A percentile compares a stretch with the other conserved stretches of the same genome.
Evolutionary conservation across 495 filamentous ascomycete species (phyloP).

Genomic region (Stereocaulon alpinum): DNA sequence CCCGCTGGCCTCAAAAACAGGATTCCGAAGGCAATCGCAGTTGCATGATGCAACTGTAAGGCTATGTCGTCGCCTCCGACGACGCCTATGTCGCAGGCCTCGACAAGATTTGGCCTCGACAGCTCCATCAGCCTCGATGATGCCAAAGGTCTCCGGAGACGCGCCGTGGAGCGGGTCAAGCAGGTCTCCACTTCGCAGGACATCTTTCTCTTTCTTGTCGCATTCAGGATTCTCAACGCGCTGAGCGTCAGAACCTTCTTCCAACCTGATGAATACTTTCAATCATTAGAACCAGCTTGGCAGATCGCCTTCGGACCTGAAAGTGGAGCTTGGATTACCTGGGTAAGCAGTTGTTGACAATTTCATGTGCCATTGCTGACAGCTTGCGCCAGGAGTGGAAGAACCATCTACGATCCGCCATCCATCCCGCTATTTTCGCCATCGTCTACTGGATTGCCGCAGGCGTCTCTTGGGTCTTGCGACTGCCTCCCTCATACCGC

Average conservation of each 20-base stretch:
- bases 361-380: slow-evolving; percentile 10
- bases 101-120: slow-evolving; percentile 21
- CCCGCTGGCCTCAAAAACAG: neutral
- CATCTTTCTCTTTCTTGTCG: slow-evolving; percentile 54
- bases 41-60: slow-evolving; percentile 1
- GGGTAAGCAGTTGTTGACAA: slow-evolving; percentile 45
- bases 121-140: slow-evolving; percentile 17
- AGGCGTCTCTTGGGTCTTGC: slow-evolving; percentile 39
- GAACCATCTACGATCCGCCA: slow-evolving; percentile 79
- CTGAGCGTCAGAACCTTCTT: slow-evolving; percentile 85
- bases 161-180: slow-evolving; percentile 16
- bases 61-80: slow-evolving; percentile 16
- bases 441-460: slow-evolving; percentile 56
- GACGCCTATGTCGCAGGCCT: slow-evolving; percentile 23
- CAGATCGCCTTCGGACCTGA: slow-evolving; percentile 66
- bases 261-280: slow-evolving; percentile 98
- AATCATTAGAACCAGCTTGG: slow-evolving; percentile 94
- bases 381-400: slow-evolving; percentile 69
- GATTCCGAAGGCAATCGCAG: neutral
- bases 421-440: slow-evolving; percentile 81
- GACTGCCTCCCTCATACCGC: slow-evolving; percentile 37
- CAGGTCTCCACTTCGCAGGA: slow-evolving; percentile 21
- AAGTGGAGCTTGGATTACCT: slow-evolving; percentile 88
- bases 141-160: slow-evolving; percentile 9
- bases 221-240: slow-evolving; percentile 77